Conservation (phyloP, 2,329 filamentous ascomycete genomes). For the Verticillium albo-atrum region DNA sequence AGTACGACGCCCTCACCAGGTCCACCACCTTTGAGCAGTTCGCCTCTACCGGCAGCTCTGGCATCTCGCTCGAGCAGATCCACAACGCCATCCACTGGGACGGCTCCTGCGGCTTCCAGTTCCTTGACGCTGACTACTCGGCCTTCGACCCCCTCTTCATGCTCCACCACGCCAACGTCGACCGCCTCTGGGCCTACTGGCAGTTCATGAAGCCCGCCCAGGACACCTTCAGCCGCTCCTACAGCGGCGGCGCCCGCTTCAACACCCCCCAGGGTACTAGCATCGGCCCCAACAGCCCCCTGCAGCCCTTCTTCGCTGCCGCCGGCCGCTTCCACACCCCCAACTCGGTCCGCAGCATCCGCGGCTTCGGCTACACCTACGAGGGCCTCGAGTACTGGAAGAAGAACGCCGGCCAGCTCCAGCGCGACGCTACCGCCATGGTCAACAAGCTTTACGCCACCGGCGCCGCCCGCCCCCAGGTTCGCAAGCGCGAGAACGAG, state of each 20-base stretch:
- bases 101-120: conserved; percentile 28
- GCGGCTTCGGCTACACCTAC: conserved; percentile 35
- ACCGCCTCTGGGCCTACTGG: conserved; percentile 59
- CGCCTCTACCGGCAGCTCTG: conserved; percentile 37
- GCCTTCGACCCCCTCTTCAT: conserved; percentile 45
- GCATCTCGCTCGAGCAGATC: conserved; percentile 19
- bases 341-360: conserved; percentile 23
- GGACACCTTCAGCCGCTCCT: conserved; percentile 28
- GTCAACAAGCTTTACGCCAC: conserved; percentile 48
- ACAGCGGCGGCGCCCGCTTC: conserved; percentile 31
- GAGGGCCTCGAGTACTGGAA: conserved; percentile 39
- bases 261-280: conserved; percentile 32
- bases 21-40: conserved; percentile 32
- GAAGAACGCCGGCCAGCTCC: conserved; percentile 53
- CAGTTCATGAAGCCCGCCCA: conserved; percentile 36
- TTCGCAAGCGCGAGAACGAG: neutral
- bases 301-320: conserved; percentile 45
- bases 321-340: conserved; percentile 37
- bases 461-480: neutral
- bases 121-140: conserved; percentile 32
- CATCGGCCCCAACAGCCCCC: conserved; percentile 38
- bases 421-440: conserved; percentile 53
- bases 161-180: conserved; percentile 55
- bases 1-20: conserved; percentile 39
- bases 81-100: conserved; percentile 38